Conservation (phyloP, 306 rosid genomes). For the Lathyrus sativus region DNA sequence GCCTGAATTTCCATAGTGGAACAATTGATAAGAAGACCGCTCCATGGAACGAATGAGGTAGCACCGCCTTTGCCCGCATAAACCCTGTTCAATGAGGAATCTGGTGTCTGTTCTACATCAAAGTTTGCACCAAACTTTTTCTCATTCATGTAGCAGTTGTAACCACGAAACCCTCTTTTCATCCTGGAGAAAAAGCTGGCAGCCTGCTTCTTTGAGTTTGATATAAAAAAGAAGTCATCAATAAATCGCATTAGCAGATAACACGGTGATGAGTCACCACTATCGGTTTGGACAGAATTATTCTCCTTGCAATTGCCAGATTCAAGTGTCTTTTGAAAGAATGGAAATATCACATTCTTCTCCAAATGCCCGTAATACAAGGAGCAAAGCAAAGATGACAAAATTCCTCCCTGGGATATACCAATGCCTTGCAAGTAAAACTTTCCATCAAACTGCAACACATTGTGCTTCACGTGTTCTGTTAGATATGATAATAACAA, state of each 20-base stretch:
- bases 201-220: conserved; percentile 80
- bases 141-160: conserved; percentile 87
- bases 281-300: conserved; percentile 34
- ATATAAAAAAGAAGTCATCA: conserved; percentile 79
- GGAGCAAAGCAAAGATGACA: conserved; percentile 83
- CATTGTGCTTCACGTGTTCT: conserved; percentile 79
- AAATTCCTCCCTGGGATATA: conserved; percentile 90
- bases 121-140: conserved; percentile 73
- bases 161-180: conserved; percentile 72
- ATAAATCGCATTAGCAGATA: conserved; percentile 62
- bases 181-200: conserved; percentile 63
- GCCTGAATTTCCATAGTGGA: too few species aligned
- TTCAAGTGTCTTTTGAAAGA: conserved; percentile 53
- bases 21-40: too few species aligned
- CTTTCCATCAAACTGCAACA: conserved; percentile 66
- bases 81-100: too few species aligned
- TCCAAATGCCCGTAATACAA: conserved; percentile 78
- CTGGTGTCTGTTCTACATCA: too few species aligned
- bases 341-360: conserved; percentile 67
- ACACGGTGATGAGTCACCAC: conserved; percentile 36
- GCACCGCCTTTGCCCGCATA: too few species aligned
- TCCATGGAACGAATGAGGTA: too few species aligned
- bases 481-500: conserved; percentile 45
- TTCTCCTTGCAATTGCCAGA: conserved; percentile 38
- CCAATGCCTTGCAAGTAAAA: conserved; percentile 78